Evolutionary conservation across 1,284 basidiomycete genomes (phyloP).

Genomic region (Termitomyces sp.): DNA sequence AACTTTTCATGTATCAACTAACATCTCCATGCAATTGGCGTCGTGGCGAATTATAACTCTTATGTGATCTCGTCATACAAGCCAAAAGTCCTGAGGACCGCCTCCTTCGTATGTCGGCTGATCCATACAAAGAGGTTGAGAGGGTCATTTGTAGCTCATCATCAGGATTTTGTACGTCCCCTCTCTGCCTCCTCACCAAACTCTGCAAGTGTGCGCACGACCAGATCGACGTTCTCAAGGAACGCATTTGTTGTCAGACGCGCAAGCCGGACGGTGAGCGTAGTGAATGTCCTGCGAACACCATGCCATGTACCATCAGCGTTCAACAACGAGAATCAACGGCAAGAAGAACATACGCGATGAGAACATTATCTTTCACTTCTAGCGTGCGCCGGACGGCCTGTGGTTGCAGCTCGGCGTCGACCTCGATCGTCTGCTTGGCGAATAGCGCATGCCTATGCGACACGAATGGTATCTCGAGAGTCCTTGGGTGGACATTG

Average conservation of each 20-base stretch:
- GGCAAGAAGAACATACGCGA: constrained; percentile 52
- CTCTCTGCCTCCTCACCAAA: constrained; percentile 61
- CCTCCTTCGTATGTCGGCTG: not conserved
- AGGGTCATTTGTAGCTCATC: constrained; percentile 1
- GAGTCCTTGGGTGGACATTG: constrained; percentile 40
- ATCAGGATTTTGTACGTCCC: constrained; percentile 13
- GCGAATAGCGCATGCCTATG: constrained; percentile 72
- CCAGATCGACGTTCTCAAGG: constrained; percentile 82
- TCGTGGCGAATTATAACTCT: not conserved
- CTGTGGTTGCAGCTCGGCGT: constrained; percentile 75
- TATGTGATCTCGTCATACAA: not conserved
- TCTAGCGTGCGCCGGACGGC: constrained; percentile 68
- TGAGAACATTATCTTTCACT: constrained; percentile 60
- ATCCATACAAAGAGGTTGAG: not conserved
- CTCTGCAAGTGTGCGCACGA: constrained; percentile 75
- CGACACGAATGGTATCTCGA: constrained; percentile 75
- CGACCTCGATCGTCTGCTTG: constrained; percentile 79
- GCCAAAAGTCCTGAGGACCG: not conserved
- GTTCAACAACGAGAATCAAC: not conserved
- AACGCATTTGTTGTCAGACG: constrained; percentile 80
- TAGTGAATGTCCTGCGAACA: constrained; percentile 55
- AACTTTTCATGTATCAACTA: not conserved
- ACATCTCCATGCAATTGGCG: not conserved
- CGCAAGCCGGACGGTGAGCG: constrained; percentile 77
- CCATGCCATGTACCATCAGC: not conserved